These are phyloP conservation scores for Dillenia turbinata DNA, from an alignment of 164 flowering plant genomes.

Conservation along the genomic window DNA sequence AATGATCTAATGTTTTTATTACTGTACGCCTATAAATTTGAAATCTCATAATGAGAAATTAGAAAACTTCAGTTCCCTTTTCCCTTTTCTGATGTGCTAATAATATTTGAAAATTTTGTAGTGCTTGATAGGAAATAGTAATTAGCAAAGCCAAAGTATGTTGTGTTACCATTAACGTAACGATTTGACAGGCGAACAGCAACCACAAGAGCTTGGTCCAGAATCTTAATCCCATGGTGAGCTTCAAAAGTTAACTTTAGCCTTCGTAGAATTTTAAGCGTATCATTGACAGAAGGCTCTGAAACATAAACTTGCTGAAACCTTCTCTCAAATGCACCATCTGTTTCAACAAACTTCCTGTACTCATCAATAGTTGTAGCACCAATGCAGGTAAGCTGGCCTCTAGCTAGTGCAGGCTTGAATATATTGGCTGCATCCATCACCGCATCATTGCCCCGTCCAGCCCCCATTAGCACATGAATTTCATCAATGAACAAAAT, in stretches of 20 bases:
- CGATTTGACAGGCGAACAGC: not conserved
- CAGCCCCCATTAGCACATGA: not conserved
- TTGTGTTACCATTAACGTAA: not conserved
- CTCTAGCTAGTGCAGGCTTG: not conserved
- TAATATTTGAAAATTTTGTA: not conserved
- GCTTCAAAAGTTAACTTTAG: constrained; percentile 37
- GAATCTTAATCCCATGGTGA: constrained; percentile 83
- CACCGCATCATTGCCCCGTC: constrained; percentile 33
- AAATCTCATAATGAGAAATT: too few species aligned
- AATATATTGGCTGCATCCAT: not conserved
- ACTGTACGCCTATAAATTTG: too few species aligned
- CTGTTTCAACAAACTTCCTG: not conserved
- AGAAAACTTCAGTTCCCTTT: too few species aligned
- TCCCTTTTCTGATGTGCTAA: too few species aligned
- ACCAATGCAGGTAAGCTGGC: not conserved
- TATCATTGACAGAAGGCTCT: constrained; percentile 27
- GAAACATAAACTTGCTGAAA: not conserved
- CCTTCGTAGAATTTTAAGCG: not conserved
- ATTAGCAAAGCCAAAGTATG: not conserved
- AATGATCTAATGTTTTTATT: too few species aligned
- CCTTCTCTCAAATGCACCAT: not conserved
- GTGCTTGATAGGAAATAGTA: not conserved
- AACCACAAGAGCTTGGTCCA: not conserved
- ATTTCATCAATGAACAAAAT: not conserved
- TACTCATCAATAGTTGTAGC: not conserved